A percentile compares a stretch with the other conserved stretches of the same genome.
Conservation (phyloP, 2,329 filamentous ascomycete genomes). For the Ophioceras dolichostomum region DNA sequence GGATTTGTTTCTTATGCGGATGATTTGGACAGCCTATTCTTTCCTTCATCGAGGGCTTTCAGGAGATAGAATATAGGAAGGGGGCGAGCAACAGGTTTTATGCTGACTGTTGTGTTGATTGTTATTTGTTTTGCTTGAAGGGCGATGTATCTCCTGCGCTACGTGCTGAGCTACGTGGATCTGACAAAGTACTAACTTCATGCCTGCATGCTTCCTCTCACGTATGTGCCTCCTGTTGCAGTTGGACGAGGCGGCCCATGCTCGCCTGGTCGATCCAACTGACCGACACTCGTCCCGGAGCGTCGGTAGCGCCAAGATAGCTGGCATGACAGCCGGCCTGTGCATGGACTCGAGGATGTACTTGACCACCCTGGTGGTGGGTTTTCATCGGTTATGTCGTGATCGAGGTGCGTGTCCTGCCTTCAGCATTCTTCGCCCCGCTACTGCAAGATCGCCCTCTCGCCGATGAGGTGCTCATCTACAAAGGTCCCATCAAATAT, state of each 20-base stretch:
- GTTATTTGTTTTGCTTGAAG: too few relatives aligned
- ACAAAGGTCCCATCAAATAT: slow-evolving; percentile 19
- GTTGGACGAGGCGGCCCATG: neutral
- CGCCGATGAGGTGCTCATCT: too few relatives aligned
- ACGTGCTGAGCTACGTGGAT: neutral
- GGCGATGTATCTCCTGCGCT: too few relatives aligned
- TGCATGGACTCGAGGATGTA: slow-evolving; percentile 43
- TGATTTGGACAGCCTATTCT: neutral
- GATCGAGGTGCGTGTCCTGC: slow-evolving; percentile 31
- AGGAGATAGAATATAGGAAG: neutral
- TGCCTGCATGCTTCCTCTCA: neutral
- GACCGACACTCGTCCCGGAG: slow-evolving; percentile 4
- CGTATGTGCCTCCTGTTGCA: too few relatives aligned
- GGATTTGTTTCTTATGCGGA: neutral
- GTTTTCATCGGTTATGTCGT: slow-evolving; percentile 54
- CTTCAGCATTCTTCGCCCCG: too few relatives aligned
- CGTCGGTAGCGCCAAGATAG: slow-evolving; percentile 33
- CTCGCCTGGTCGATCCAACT: slow-evolving; percentile 1
- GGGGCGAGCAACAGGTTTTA: too few relatives aligned
- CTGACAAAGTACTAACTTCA: neutral
- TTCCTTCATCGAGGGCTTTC: neutral
- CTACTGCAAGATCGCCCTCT: too few relatives aligned
- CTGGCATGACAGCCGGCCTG: slow-evolving; percentile 14
- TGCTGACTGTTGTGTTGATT: too few relatives aligned
- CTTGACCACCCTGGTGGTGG: slow-evolving; percentile 41